A percentile compares a stretch with the other conserved stretches of the same genome.
Conservation (phyloP, 2,329 filamentous ascomycete species). For the Colletotrichum siamense region DNA sequence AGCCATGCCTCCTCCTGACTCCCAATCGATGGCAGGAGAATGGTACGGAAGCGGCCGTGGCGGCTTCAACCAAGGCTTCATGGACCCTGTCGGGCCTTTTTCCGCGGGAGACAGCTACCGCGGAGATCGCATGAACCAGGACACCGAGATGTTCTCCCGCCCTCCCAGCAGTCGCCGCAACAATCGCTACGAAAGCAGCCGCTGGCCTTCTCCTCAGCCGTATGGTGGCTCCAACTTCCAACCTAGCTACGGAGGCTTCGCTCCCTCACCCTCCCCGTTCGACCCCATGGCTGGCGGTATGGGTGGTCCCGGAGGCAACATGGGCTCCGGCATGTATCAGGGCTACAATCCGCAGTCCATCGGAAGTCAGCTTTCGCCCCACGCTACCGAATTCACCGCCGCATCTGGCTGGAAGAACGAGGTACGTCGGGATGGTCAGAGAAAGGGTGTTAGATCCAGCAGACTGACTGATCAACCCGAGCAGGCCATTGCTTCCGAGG, state of each 20-base stretch:
- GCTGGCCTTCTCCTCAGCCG: constrained; percentile 41
- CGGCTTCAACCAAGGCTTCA: constrained; percentile 41
- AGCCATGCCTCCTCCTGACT: constrained; percentile 40
- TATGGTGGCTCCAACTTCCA: constrained; percentile 38
- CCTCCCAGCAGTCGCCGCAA: constrained; percentile 49
- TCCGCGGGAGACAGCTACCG: constrained; percentile 46
- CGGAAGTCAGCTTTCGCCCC: constrained; percentile 72
- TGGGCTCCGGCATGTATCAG: constrained; percentile 50
- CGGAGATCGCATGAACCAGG: constrained; percentile 51
- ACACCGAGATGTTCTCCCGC: constrained; percentile 53
- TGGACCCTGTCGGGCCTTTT: constrained; percentile 44
- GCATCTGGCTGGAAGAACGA: constrained; percentile 60
- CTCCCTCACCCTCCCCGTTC: constrained; percentile 1
- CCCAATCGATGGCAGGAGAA: constrained; percentile 30
- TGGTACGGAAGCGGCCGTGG: constrained; percentile 54
- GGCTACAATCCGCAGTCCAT: constrained; percentile 61
- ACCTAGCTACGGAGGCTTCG: constrained; percentile 28
- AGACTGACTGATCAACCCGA: constrained; percentile 7
- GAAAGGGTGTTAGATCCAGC: neutral
- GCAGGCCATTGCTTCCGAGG: constrained; percentile 57
- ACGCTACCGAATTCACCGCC: constrained; percentile 76
- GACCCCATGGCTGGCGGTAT: constrained; percentile 30
- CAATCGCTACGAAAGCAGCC: constrained; percentile 47
- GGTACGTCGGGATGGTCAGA: constrained; percentile 38
- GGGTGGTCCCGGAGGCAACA: constrained; percentile 38